Percentiles rank a stretch among this genome's conserved stretches.
These are phyloP conservation scores for Debaryomyces tyrocola DNA, from an alignment of 805 yeast genomes.

Conservation along the genomic window DNA sequence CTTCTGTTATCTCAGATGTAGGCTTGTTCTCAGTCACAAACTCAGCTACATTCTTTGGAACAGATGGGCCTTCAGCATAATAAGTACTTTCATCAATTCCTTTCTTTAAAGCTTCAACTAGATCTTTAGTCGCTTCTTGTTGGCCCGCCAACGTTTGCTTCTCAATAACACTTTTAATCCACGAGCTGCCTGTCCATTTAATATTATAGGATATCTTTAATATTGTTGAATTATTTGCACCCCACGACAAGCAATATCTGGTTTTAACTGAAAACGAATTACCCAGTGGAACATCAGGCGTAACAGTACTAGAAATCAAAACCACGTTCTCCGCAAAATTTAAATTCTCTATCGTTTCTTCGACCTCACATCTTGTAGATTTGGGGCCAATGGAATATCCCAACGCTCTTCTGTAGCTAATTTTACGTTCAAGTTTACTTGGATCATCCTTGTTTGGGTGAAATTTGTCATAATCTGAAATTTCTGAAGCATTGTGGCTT, in stretches of 20 bases:
- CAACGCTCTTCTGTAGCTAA: conserved; percentile 70
- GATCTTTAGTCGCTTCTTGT: conserved; percentile 53
- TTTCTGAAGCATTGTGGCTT: conserved; percentile 48
- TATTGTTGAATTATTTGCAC: conserved; percentile 54
- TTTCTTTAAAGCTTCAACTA: conserved; percentile 39
- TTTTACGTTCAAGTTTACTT: conserved; percentile 49
- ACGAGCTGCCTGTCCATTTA: conserved; percentile 88
- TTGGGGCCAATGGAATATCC: conserved; percentile 89
- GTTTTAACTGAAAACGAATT: conserved; percentile 74
- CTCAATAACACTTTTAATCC: conserved; percentile 90
- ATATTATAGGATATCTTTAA: conserved; percentile 69
- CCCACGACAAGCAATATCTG: conserved; percentile 76
- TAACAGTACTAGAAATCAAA: conserved; percentile 61
- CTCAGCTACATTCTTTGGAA: conserved; percentile 3
- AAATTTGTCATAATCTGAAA: conserved; percentile 39
- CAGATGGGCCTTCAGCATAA: conserved; percentile 18
- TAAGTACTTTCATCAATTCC: conserved; percentile 25
- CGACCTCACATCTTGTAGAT: conserved; percentile 72
- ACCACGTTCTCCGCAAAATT: conserved; percentile 57
- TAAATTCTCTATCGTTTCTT: conserved; percentile 57
- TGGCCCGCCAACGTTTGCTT: conserved; percentile 84
- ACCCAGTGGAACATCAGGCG: conserved; percentile 97
- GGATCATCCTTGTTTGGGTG: conserved; percentile 33
- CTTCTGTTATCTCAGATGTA: not conserved
- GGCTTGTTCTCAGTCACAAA: not conserved